These are phyloP conservation scores for Penicillium simplicissimum DNA, from an alignment of 495 filamentous ascomycete genomes.

Conservation along the genomic window DNA sequence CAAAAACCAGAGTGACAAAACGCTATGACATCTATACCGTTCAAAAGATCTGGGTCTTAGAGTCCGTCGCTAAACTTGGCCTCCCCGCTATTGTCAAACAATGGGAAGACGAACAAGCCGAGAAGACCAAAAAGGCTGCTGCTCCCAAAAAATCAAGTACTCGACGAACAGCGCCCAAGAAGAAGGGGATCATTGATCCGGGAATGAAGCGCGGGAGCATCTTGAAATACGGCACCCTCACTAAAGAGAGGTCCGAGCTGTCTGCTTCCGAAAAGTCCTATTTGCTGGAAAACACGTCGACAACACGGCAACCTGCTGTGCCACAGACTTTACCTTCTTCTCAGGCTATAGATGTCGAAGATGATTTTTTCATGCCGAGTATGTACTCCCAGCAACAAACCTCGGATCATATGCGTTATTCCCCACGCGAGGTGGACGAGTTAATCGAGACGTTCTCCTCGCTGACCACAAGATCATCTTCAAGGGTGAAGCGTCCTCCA, in stretches of 20 bases:
- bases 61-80: constrained; percentile 66
- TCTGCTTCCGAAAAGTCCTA: constrained; percentile 35
- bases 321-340: constrained; percentile 13
- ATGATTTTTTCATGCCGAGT: constrained; percentile 19
- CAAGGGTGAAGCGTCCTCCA: constrained; percentile 30
- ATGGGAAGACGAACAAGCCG: constrained; percentile 66
- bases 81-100: constrained; percentile 71
- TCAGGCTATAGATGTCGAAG: constrained; percentile 11
- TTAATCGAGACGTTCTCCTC: constrained; percentile 33
- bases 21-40: constrained; percentile 64
- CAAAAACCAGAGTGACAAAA: constrained; percentile 54
- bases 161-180: constrained; percentile 38
- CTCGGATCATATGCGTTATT: background rate
- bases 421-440: constrained; percentile 29
- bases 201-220: constrained; percentile 49
- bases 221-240: constrained; percentile 48
- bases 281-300: constrained; percentile 35
- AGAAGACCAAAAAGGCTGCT: constrained; percentile 32
- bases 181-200: constrained; percentile 45
- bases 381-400: constrained; percentile 20
- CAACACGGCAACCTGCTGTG: constrained; percentile 18
- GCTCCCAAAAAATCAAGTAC: constrained; percentile 34
- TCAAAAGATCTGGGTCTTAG: constrained; percentile 76
- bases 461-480: constrained; percentile 22
- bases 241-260: constrained; percentile 40